phyloP scores from a whole-genome alignment of 768 basidiomycete species.

The Gelatoporia subvermispora region DNA sequence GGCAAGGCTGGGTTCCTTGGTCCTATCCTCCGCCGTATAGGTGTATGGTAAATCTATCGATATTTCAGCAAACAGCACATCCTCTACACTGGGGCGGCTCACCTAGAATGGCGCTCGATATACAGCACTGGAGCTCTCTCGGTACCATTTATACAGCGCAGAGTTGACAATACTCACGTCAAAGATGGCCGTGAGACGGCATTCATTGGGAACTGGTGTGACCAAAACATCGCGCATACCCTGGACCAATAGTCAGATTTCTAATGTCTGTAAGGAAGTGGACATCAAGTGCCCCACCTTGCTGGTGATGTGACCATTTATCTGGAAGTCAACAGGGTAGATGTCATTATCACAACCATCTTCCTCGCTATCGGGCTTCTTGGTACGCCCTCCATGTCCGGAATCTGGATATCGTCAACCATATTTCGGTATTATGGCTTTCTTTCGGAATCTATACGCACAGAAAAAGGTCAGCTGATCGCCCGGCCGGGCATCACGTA shows the following conservation, averaged over 20 bases:
- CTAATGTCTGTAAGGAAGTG: not conserved
- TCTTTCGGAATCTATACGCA: slow-evolving; percentile 18
- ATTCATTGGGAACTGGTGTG: slow-evolving; percentile 55
- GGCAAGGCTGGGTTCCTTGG: not conserved
- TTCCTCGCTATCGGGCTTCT: slow-evolving; percentile 75
- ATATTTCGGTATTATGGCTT: too few species aligned
- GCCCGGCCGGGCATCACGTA: slow-evolving; percentile 46
- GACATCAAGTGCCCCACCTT: slow-evolving; percentile 48
- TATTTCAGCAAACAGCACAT: too few species aligned
- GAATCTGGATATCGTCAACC: too few species aligned
- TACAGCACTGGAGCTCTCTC: too few species aligned
- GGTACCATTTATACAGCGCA: too few species aligned
- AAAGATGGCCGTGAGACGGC: slow-evolving; percentile 60
- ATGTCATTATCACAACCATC: slow-evolving; percentile 83
- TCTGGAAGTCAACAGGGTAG: slow-evolving; percentile 83
- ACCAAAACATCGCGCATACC: slow-evolving; percentile 42
- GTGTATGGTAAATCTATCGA: slow-evolving; percentile 43
- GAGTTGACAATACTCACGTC: slow-evolving; percentile 42
- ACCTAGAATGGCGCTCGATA: too few species aligned
- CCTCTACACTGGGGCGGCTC: too few species aligned
- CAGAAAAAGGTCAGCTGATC: slow-evolving; percentile 54
- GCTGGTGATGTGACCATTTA: slow-evolving; percentile 73
- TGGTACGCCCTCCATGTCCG: slow-evolving; percentile 89
- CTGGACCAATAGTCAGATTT: slow-evolving; percentile 16
- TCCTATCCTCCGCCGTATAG: slow-evolving; percentile 38